A percentile compares a stretch with the other conserved stretches of the same genome.
These are phyloP conservation scores for Volvox reticuliferus DNA, from an alignment of 139 green algal genomes.

Conservation along the genomic window DNA sequence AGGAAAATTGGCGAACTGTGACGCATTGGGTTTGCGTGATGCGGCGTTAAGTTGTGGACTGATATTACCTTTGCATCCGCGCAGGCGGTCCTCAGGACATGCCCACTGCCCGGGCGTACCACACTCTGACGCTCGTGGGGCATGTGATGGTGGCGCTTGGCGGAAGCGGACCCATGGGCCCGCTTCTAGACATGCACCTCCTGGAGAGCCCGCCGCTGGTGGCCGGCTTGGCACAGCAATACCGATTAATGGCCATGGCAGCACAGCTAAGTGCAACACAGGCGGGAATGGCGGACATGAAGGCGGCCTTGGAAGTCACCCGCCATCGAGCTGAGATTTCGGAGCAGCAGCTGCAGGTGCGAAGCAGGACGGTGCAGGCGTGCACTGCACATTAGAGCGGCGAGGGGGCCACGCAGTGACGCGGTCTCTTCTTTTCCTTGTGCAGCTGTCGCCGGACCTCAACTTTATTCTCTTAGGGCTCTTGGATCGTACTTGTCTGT, in stretches of 20 bases:
- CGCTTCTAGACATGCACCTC: conserved; percentile 50
- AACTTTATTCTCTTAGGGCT: too few relatives aligned
- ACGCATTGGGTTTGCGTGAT: too few relatives aligned
- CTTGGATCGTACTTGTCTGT: too few relatives aligned
- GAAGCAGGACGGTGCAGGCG: background rate
- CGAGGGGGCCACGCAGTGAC: too few relatives aligned
- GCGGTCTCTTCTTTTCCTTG: too few relatives aligned
- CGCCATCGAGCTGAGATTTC: conserved; percentile 31
- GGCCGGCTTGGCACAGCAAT: conserved; percentile 53
- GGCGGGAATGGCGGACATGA: background rate
- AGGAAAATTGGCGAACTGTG: too few relatives aligned
- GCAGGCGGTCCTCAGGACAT: conserved; percentile 50
- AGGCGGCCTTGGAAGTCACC: conserved; percentile 27
- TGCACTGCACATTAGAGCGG: too few relatives aligned
- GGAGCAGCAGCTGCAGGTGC: conserved; percentile 51
- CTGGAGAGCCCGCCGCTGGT: conserved; percentile 54
- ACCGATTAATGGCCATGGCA: conserved; percentile 15
- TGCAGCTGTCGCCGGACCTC: too few relatives aligned
- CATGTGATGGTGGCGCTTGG: conserved; percentile 58
- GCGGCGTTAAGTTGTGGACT: too few relatives aligned
- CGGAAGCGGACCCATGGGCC: conserved; percentile 46
- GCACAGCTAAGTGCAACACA: conserved; percentile 43
- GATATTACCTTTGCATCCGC: too few relatives aligned
- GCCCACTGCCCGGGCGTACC: conserved; percentile 52
- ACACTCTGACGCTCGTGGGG: conserved; percentile 59